Evolutionary conservation across 108 stramenopile species (phyloP), one percentile per base, ranked within the genome.

Genomic region (Licmophora abbreviata): DNA sequence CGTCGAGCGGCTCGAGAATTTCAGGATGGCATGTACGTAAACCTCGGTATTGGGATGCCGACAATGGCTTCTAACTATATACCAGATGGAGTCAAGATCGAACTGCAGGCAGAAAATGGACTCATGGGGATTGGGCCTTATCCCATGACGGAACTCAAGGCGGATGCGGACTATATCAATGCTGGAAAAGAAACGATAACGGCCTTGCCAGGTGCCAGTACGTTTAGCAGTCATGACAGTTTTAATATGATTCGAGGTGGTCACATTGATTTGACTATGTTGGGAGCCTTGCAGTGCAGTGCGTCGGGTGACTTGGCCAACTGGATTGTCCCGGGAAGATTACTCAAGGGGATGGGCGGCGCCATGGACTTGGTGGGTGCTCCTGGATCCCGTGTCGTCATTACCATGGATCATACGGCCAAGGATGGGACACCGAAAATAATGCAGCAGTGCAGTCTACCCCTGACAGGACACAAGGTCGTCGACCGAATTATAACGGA

Each of bases 401-500:
- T 95, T 0, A 93, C 94, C 14, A 93, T 95, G 94, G 94, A 95
- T 44, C 94, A 95, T 59, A 77, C 69, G 10, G 85, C 87, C 10
- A 93, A 91, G 70, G 74, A 85, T 63, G 89, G 85, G 7, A 69
- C 76, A 11, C 87, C 81, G 24, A 95, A 95, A 65, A 88, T 95
- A 42, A 55, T 93, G 67, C 58, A 83, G 14, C 33, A 68, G 41
- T 95, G 94, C 70, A 68, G 66, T 26, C 64, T 95, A 23, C 94
- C 94, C 15, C 67, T 95, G 12, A 95, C 94, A 26, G 94, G 94
- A 18, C 65, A 69, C 48, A 71, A 60, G 3, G 94, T 95, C 15
- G 94, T 95, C 2, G 81, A 93, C 67, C 66, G 87, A 34, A 93
- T 95, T 48, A 95, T 95, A 51, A 95, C 92, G 8, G 94, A 95